Base-by-base conservation (phyloP, 495 filamentous ascomycete genomes). In the Neurospora hispaniola region DNA sequence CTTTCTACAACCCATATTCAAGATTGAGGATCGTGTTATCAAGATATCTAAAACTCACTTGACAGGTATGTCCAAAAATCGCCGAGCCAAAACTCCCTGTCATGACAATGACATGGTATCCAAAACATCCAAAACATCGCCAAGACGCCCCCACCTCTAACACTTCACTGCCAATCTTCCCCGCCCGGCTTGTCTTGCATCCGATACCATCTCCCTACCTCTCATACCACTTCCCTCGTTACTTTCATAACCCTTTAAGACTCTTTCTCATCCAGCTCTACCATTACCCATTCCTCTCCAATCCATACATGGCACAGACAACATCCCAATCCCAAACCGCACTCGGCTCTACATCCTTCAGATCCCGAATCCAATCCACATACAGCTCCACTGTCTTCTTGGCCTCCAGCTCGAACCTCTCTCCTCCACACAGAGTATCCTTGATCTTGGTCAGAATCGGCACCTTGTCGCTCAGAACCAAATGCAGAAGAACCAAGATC, bases 281-380 rank as follows among this genome's bases (percentile, higher is more conserved):
- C 48, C 12, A 23, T 62, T 62, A 62, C 23, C 54, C 54, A 62
- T 66, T 38, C 12, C 54, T 81, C 9, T 83, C 82, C 68, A 84
- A 62, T 42, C 80, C 78, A 71, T 85, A 87, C 41, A 86, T 74
- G 5, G 78, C 79, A 76, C 80, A 80, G 12, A 86, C 72, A 23
- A 88, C 82, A 66, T 83, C 81, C 84, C 86, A 89, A 73, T 84
- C 84, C 86, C 86, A 88, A 20, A 78, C 78, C 5, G 84, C 83
- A 14, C 84, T 82, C 1, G 77, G 76, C 76, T 89, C 87, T 12
- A 83, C 78, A 46, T 76, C 78, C 73, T 84, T 86, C 70, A 88
- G 70, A 73, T 89, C 87, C 73, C 82, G 74, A 69, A 89, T 78
- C 87, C 87, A 89, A 70, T 88, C 84, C 40, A 88, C 76, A 76